Percentiles rank a stretch among this genome's conserved stretches.
These are phyloP conservation scores for Cronartium ribicola DNA, from an alignment of 1,284 basidiomycete species.

Conservation along the genomic window DNA sequence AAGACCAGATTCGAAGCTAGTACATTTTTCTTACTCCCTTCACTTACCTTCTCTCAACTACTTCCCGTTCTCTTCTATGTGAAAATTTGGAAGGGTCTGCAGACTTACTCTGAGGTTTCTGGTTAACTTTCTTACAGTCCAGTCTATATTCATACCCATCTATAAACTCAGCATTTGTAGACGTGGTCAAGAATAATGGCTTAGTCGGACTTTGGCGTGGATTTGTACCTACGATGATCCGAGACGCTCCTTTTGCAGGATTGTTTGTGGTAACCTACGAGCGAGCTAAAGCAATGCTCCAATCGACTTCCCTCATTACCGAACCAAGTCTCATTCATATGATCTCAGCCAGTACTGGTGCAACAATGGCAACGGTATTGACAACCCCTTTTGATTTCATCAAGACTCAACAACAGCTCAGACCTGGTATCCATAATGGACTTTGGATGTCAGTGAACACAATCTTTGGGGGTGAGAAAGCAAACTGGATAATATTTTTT, in stretches of 20 bases:
- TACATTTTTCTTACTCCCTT: slow-evolving; percentile 33
- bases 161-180: slow-evolving; percentile 61
- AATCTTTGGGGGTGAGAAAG: background rate
- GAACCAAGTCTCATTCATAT: background rate
- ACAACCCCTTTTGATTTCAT: slow-evolving; percentile 50
- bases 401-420: slow-evolving; percentile 48
- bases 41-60: background rate
- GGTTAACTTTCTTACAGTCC: slow-evolving; percentile 61
- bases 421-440: slow-evolving; percentile 50
- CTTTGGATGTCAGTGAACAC: background rate
- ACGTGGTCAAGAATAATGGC: slow-evolving; percentile 65
- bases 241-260: slow-evolving; percentile 94
- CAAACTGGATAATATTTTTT: slow-evolving; percentile 63
- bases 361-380: slow-evolving; percentile 47
- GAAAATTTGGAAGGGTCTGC: background rate
- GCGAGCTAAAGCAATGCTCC: slow-evolving; percentile 40
- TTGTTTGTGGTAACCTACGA: slow-evolving; percentile 90
- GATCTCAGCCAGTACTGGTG: slow-evolving; percentile 45
- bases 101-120: background rate
- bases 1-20: slow-evolving; percentile 90
- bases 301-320: background rate
- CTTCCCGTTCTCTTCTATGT: background rate
- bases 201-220: slow-evolving; percentile 80
- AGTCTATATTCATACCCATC: slow-evolving; percentile 67
- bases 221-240: slow-evolving; percentile 78